Evolutionary conservation across 2,329 filamentous ascomycete genomes (phyloP).

Genomic region (Calonectria naviculata): DNA sequence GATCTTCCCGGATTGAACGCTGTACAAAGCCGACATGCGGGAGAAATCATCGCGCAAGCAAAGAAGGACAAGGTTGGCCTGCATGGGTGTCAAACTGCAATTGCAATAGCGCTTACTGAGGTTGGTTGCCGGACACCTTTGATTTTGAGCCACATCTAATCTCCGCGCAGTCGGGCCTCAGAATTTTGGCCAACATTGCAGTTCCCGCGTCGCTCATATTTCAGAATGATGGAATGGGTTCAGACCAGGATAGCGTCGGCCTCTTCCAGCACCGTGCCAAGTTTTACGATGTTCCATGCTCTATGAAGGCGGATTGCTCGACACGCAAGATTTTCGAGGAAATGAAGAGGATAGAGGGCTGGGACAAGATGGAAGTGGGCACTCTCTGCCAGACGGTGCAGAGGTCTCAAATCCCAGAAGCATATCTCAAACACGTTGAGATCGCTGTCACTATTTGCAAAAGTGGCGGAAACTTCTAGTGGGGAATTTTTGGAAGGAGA

Average conservation of each 20-base stretch:
- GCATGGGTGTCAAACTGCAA: neutral
- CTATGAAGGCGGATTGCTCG: neutral
- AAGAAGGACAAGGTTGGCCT: neutral
- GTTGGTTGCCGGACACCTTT: neutral
- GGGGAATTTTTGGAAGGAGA: neutral
- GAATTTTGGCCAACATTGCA: neutral
- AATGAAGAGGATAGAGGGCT: neutral
- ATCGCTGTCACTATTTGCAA: neutral
- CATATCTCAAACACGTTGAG: neutral
- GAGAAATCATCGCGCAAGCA: neutral
- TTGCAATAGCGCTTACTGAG: neutral
- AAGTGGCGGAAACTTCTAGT: neutral
- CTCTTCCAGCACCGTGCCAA: neutral
- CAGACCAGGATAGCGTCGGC: neutral
- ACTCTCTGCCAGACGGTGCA: neutral
- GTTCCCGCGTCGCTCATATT: neutral
- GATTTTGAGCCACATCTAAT: neutral
- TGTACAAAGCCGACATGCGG: neutral
- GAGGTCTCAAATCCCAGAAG: neutral
- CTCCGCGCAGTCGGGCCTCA: neutral
- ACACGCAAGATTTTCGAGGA: neutral
- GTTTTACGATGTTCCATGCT: neutral
- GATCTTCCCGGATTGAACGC: neutral
- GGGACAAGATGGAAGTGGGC: neutral
- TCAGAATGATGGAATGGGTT: neutral